phyloP scores from a whole-genome alignment of 1,284 basidiomycete species.

The Singerocomus rubriflavus region DNA sequence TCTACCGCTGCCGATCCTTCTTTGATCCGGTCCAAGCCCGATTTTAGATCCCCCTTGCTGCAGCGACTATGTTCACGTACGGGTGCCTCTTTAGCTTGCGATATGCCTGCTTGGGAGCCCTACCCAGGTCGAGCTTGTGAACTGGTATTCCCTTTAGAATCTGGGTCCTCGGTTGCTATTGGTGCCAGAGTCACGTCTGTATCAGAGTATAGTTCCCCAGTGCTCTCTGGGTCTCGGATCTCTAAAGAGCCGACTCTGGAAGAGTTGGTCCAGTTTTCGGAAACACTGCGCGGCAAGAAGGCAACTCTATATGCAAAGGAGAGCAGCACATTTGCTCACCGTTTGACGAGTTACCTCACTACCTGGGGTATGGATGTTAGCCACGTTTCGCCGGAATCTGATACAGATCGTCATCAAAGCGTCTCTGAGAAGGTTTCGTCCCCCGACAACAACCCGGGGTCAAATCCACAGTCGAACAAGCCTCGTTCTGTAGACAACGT shows the following conservation, averaged over 20 bases:
- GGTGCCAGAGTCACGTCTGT: slow-evolving; percentile 34
- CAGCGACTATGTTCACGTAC: slow-evolving; percentile 66
- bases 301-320: slow-evolving; percentile 80
- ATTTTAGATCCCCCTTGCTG: slow-evolving; percentile 61
- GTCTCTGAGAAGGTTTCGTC: slow-evolving; percentile 16
- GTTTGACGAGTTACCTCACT: slow-evolving; percentile 88
- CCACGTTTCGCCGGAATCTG: slow-evolving; percentile 68
- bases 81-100: slow-evolving; percentile 55
- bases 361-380: slow-evolving; percentile 92
- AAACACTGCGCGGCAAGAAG: slow-evolving; percentile 77
- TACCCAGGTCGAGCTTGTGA: slow-evolving; percentile 52
- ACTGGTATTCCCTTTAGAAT: slow-evolving; percentile 52
- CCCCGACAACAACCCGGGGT: slow-evolving; percentile 9
- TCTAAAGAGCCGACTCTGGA: slow-evolving; percentile 72
- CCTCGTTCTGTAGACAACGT: slow-evolving; percentile 17
- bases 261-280: slow-evolving; percentile 76
- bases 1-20: slow-evolving; percentile 26
- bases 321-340: slow-evolving; percentile 82
- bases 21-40: slow-evolving; percentile 44
- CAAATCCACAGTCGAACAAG: slow-evolving; percentile 15
- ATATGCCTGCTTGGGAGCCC: slow-evolving; percentile 42
- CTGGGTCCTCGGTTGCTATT: slow-evolving; percentile 43
- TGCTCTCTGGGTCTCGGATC: slow-evolving; percentile 45
- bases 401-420: slow-evolving; percentile 39
- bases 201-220: slow-evolving; percentile 41